Percentiles rank a stretch among this genome's conserved stretches.
Conservation (phyloP, 2,329 filamentous ascomycete species). For the Pseudogymnoascus sp. region DNA sequence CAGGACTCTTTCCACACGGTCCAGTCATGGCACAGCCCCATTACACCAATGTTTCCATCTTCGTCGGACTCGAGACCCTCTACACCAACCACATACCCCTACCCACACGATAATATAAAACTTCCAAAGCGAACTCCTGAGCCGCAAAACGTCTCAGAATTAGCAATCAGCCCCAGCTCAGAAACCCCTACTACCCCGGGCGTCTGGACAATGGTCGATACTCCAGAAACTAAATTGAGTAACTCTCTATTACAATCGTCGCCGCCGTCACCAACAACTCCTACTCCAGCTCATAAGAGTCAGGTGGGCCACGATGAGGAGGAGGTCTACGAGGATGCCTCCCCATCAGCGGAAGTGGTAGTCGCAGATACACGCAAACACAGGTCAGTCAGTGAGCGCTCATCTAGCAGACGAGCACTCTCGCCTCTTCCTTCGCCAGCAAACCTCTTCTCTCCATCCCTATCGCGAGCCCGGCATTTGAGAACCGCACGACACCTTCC, state of each 20-base stretch:
- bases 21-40: slow-evolving; percentile 43
- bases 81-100: slow-evolving; percentile 40
- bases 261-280: slow-evolving; percentile 32
- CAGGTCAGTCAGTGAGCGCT: slow-evolving; percentile 25
- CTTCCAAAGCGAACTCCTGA: slow-evolving; percentile 28
- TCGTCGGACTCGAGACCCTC: slow-evolving; percentile 55
- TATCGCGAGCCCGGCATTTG: slow-evolving; percentile 34
- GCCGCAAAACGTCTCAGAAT: slow-evolving; percentile 29
- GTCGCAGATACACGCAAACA: not conserved
- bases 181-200: slow-evolving; percentile 18
- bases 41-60: slow-evolving; percentile 38
- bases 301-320: slow-evolving; percentile 33
- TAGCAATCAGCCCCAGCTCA: slow-evolving; percentile 19
- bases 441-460: slow-evolving; percentile 52
- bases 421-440: slow-evolving; percentile 62
- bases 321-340: not conserved
- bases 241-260: slow-evolving; percentile 9
- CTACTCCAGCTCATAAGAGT: slow-evolving; percentile 36
- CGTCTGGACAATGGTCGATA: slow-evolving; percentile 18
- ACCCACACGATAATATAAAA: slow-evolving; percentile 34
- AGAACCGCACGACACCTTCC: slow-evolving; percentile 45
- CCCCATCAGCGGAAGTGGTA: not conserved
- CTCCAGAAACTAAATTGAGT: slow-evolving; percentile 11
- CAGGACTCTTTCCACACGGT: slow-evolving; percentile 49
- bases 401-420: slow-evolving; percentile 45